Base-by-base conservation (phyloP, 352 stramenopile genomes). In the Phytophthora hybrid region DNA sequence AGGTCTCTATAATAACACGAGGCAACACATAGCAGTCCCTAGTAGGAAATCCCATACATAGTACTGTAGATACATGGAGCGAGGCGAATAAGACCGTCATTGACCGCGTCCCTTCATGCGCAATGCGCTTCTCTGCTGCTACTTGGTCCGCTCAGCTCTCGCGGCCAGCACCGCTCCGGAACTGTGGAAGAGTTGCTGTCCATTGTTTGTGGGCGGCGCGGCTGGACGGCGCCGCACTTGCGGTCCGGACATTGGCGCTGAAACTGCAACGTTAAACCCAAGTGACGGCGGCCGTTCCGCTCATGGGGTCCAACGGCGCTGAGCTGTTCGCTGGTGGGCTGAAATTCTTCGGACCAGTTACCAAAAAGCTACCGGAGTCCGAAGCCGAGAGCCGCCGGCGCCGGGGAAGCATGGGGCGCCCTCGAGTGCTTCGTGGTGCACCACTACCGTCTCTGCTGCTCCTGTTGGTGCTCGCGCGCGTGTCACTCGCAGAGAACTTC, bases 331-430 rank as follows among this genome's bases (percentile, higher is more conserved):
- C 47, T 26, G 10, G 47, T 13, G 19, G 47, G 47, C 41, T 52
- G 26, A 10, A 52, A 39, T 61, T 67, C 52, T 76, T 73, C 64
- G 21, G 56, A 52, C 47, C 71, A 78, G 71, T 75, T 65, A 34
- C 26, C 7, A 72, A 78, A 75, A 68, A 60, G 66, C 66, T 71
- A 18, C 23, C 47, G 51, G 37, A 16, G 26, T 9, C 16, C 13
- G 41, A 70, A 63, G 21, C 21, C 32, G 26, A 71, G 37, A 34
- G 26, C 53, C 37, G 56, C 19, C 49, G 63, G 21, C 46, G 57
- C 11, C 26, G 14, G 26, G 37, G 26, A 63, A 74, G 53, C 7
- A 78, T 76, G 72, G 13, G n/a, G 41, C 58, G 37, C 6, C 53
- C 4, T 53, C 39, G 23, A 21, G 47, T 56, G 23, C 21, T 47